Evolutionary conservation across 345 rosid genomes (phyloP).

Genomic region (Abelmoschus esculentus): DNA sequence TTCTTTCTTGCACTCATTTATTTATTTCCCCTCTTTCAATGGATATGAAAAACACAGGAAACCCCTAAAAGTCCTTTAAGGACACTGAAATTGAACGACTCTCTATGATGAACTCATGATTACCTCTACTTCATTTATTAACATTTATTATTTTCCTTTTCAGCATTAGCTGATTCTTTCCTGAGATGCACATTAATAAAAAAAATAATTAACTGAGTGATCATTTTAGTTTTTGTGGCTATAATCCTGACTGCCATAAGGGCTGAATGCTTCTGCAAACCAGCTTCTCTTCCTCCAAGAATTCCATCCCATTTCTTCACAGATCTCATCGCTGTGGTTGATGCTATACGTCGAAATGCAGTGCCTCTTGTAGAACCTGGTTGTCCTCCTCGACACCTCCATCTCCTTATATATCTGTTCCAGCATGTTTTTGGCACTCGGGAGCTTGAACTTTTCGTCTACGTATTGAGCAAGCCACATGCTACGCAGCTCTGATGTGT

Average conservation of each 20-base stretch:
- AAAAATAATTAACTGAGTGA: background rate
- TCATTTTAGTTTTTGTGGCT: background rate
- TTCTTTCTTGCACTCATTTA: background rate
- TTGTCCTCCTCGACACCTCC: constrained; percentile 47
- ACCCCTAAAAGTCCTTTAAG: background rate
- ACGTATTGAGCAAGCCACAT: constrained; percentile 55
- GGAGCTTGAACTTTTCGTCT: constrained; percentile 56
- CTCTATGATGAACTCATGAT: background rate
- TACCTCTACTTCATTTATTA: background rate
- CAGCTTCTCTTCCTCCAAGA: constrained; percentile 59
- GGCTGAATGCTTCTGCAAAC: constrained; percentile 68
- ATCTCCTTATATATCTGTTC: constrained; percentile 46
- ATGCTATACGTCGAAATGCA: constrained; percentile 93
- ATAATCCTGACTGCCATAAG: constrained; percentile 17
- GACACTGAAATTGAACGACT: background rate
- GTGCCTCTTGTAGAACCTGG: constrained; percentile 71
- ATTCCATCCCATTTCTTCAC: constrained; percentile 73
- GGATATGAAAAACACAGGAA: background rate
- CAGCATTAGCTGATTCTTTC: background rate
- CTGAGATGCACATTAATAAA: background rate
- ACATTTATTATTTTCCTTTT: background rate
- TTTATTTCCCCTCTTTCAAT: background rate
- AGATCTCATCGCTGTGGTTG: constrained; percentile 71
- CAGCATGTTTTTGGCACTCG: constrained; percentile 58
- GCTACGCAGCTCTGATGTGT: constrained; percentile 69